Conservation (phyloP, 75 land plant genomes). For the Picea sitchensis region DNA sequence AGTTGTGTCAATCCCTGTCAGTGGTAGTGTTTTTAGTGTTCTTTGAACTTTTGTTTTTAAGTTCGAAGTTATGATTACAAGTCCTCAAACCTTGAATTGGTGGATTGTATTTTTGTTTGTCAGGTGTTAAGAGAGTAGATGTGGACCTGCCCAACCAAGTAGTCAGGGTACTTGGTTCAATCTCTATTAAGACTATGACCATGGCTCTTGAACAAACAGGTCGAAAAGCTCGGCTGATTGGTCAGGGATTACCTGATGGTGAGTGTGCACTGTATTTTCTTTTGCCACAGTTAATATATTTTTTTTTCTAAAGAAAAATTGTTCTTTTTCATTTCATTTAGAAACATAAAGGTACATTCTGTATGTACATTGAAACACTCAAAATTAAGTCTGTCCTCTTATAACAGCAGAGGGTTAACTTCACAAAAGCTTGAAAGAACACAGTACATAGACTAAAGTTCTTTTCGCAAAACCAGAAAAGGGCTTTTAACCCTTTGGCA, state of each 20-base stretch:
- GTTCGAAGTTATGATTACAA: not conserved
- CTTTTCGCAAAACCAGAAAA: no score
- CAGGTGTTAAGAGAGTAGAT: conserved; percentile 80
- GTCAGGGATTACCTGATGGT: conserved; percentile 93
- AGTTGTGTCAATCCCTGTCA: not conserved
- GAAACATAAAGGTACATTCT: no score
- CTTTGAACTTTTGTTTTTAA: not conserved
- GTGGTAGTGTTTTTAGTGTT: not conserved
- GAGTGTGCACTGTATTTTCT: conserved; percentile 2
- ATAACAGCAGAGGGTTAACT: no score
- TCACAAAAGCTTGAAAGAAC: no score
- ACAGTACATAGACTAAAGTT: no score
- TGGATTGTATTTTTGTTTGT: not conserved
- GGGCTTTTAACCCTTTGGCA: no score
- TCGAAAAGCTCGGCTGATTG: conserved; percentile 78
- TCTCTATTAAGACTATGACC: conserved; percentile 59
- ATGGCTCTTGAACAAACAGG: conserved; percentile 85
- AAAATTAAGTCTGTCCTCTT: no score
- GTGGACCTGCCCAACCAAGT: conserved; percentile 88
- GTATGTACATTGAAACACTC: no score
- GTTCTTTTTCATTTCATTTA: no score
- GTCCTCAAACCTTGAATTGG: not conserved
- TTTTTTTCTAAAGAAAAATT: no score
- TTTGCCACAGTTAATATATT: not conserved
- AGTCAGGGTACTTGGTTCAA: conserved; percentile 73